Conservation (phyloP, 768 basidiomycete species). For the Mycena rosella region DNA sequence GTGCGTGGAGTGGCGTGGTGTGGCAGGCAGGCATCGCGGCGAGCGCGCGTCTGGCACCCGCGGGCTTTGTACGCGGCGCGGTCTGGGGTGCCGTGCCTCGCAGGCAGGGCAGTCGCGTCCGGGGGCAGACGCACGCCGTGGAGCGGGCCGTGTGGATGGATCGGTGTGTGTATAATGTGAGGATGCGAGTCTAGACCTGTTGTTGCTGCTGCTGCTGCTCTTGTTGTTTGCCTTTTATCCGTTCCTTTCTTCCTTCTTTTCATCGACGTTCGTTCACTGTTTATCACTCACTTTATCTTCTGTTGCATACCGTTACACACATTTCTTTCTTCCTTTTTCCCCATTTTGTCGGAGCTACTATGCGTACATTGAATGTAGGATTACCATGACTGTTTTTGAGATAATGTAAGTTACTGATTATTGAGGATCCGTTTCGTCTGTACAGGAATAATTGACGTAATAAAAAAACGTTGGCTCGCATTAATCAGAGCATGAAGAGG, state of each 20-base stretch:
- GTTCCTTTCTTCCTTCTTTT: slow-evolving; percentile 30
- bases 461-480: slow-evolving; percentile 3
- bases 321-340: slow-evolving; percentile 3
- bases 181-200: slow-evolving; percentile 32
- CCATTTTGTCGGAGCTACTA: slow-evolving; percentile 33
- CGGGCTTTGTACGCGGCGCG: slow-evolving; percentile 25
- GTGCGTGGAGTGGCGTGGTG: background rate
- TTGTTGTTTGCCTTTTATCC: slow-evolving; percentile 26
- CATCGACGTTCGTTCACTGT: slow-evolving; percentile 33
- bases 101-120: slow-evolving; percentile 20
- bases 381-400: slow-evolving; percentile 36
- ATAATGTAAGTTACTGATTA: slow-evolving; percentile 43
- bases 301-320: slow-evolving; percentile 37
- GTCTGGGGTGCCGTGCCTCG: background rate
- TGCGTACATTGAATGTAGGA: slow-evolving; percentile 38
- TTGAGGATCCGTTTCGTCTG: slow-evolving; percentile 9
- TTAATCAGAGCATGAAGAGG: slow-evolving; percentile 16
- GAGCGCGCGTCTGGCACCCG: slow-evolving; percentile 7
- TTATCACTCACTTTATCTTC: slow-evolving; percentile 43
- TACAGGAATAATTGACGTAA: slow-evolving; percentile 29
- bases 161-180: slow-evolving; percentile 17
- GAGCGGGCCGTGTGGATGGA: slow-evolving; percentile 5
- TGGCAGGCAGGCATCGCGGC: no score
- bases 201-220: slow-evolving; percentile 24
- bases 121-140: background rate